These are phyloP conservation scores for Podosphaera xanthii DNA, from an alignment of 2,329 filamentous ascomycete species.

Conservation along the genomic window DNA sequence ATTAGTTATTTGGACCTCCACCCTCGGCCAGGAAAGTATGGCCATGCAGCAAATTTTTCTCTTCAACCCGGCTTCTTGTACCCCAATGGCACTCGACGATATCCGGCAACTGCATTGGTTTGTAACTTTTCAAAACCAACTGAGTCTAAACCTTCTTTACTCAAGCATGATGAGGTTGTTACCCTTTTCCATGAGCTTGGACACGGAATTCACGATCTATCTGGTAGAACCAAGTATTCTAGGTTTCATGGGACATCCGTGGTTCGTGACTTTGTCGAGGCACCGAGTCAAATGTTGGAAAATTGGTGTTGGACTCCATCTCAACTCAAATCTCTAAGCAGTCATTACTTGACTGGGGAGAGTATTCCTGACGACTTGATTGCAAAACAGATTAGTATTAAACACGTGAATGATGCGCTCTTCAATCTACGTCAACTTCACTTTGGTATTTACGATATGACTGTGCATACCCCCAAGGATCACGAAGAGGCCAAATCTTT, in stretches of 20 bases:
- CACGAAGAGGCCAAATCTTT: slow-evolving; percentile 45
- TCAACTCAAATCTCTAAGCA: slow-evolving; percentile 42
- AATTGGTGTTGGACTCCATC: slow-evolving; percentile 53
- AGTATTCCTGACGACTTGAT: slow-evolving; percentile 55
- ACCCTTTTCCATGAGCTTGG: slow-evolving; percentile 63
- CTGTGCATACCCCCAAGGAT: slow-evolving; percentile 46
- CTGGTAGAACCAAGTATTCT: slow-evolving; percentile 37
- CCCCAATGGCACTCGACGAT: slow-evolving; percentile 45
- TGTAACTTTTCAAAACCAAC: slow-evolving; percentile 75
- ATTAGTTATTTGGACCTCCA: slow-evolving; percentile 49
- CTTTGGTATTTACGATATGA: slow-evolving; percentile 71
- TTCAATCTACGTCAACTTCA: slow-evolving; percentile 60
- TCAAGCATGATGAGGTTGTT: slow-evolving; percentile 66
- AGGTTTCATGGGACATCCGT: slow-evolving; percentile 46
- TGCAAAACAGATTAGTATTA: slow-evolving; percentile 49
- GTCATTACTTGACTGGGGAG: slow-evolving; percentile 48
- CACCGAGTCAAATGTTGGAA: slow-evolving; percentile 50
- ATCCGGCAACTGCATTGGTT: slow-evolving; percentile 57
- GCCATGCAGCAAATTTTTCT: slow-evolving; percentile 69
- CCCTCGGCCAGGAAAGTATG: slow-evolving; percentile 62
- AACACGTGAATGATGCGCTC: slow-evolving; percentile 60
- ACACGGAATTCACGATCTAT: slow-evolving; percentile 47
- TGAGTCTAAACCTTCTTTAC: slow-evolving; percentile 48
- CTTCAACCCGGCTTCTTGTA: slow-evolving; percentile 48
- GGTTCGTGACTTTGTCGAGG: slow-evolving; percentile 47